Evolutionary conservation across 148 eudicot species (phyloP), one percentile per base, ranked within the genome.

Genomic region (Chenopodium suecicum): DNA sequence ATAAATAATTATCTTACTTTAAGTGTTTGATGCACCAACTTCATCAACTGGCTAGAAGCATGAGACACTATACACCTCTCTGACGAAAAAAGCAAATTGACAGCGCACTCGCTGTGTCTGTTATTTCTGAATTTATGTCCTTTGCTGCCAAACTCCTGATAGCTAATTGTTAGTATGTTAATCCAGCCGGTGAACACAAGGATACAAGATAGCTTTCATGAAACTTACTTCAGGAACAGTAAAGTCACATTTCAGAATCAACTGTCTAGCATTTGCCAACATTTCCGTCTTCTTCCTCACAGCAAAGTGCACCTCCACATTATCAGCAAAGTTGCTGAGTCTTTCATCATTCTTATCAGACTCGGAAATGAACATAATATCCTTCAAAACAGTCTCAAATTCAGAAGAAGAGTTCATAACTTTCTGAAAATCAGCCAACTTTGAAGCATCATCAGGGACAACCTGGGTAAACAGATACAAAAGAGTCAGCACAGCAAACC

Each of bases 231-330:
- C 89, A 69, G 98, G 94, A 85, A 92, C 87, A 77, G 80, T 84
- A 81, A 92, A 96, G 76, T 90, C 88, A 62, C 94, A 89, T 65
- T 79, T 90, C 73, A 94, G 85, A 82, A 96, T 92, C 85, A 90
- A 80, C 69, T 92, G 90, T 89, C 99, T 92, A 60, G 97, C 95
- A 83, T 85, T 94, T 29, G 97, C 92, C 86, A 96, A 81, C 68
- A 92, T 92, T 88, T 96, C 98, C 85, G 90, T 85, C 90, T 89
- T 96, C 85, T 96, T 96, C 84, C 97, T 88, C 70, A 91, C 82
- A 44, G 98, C 99, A 90, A 96, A 96, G 86, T 94, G 99, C 81
- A 94, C 89, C 90, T 96, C 99, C 74, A 96, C 94, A 83, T 96
- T 94, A 82, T 96, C 93, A 41, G 98, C 91, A 83, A 92, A 94